Evolutionary conservation across 1,139 yeast genomes (phyloP), one percentile per base, ranked within the genome.

Genomic region (Torulaspora pretoriensis): DNA sequence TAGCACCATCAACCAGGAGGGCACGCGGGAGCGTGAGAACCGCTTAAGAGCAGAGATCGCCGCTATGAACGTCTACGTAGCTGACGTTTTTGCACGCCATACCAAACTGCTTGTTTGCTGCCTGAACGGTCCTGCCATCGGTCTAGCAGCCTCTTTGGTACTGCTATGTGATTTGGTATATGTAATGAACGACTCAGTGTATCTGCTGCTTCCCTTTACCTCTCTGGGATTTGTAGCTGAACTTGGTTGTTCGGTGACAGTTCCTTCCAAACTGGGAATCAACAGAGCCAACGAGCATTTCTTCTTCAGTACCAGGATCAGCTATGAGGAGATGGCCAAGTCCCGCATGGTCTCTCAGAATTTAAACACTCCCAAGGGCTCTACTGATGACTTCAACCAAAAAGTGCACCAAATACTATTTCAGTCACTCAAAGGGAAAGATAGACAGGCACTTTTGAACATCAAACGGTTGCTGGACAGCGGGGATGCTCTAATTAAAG

Each of bases 61-160:
- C 75, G 14, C 78, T 82, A 26, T 77, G 59, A 88, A 88, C 63
- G 73, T 81, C 16, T 79, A 75, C 57, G 68, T 87, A 46, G 81
- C 92, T 6, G 78, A 81, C 50, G 71, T 82, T 28, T 81, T 86
- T 64, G 77, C 78, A 55, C 75, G 77, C 55, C 96, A 88, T 65
- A 69, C 74, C 12, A 88, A 88, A 65, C 74, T 87, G 1, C 70
- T 88, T 42, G 82, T 82, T 13, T 80, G 81, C 38, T 90, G 90
- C 8, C 71, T 88, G 48, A 89, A 89, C 58, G 96, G 96, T 0
- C 96, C 96, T 0, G 95, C 81, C 9, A 77, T 88, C 54, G 97
- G 96, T 0, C 73, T 89, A 46, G 70, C 81, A 33, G 80, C 94
- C 8, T 88, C 89, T 1, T 64, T 88, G 43, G 83, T 87, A 25